phyloP scores from a whole-genome alignment of 2,329 filamentous ascomycete genomes.

The Ceratocystis papillata region DNA sequence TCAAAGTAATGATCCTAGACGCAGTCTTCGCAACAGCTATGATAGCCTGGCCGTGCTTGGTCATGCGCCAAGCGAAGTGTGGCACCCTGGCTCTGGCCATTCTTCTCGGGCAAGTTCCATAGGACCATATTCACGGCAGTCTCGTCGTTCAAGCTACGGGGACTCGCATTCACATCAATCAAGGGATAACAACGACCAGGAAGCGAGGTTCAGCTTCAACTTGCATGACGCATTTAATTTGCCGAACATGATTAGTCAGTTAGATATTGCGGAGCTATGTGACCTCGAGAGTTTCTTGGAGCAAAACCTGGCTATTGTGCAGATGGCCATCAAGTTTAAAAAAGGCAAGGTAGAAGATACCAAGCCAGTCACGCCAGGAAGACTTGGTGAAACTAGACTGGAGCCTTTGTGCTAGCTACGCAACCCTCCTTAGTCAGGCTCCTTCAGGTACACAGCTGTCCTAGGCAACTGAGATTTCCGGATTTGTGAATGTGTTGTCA shows the following conservation, averaged over 20 bases:
- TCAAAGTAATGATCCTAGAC: background rate
- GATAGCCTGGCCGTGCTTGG: background rate
- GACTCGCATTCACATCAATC: background rate
- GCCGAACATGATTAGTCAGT: background rate
- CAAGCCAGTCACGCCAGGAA: background rate
- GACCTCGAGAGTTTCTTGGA: constrained; percentile 3
- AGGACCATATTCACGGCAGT: background rate
- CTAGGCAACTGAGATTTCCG: too few species aligned
- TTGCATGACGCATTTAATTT: background rate
- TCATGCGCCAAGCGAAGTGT: background rate
- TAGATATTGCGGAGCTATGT: background rate
- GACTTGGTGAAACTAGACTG: background rate
- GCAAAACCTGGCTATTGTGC: background rate
- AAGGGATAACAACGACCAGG: background rate
- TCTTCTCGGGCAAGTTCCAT: background rate
- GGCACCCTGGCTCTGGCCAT: background rate
- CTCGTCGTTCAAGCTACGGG: background rate
- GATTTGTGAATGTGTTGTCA: too few species aligned
- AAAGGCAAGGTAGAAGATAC: background rate
- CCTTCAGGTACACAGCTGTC: too few species aligned
- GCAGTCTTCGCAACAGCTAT: background rate
- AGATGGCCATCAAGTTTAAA: background rate
- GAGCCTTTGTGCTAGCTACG: background rate
- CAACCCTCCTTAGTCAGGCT: too few species aligned
- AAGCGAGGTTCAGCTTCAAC: background rate